Evolutionary conservation across 257 asterid species (phyloP).

Genomic region (Solanum virginianum): DNA sequence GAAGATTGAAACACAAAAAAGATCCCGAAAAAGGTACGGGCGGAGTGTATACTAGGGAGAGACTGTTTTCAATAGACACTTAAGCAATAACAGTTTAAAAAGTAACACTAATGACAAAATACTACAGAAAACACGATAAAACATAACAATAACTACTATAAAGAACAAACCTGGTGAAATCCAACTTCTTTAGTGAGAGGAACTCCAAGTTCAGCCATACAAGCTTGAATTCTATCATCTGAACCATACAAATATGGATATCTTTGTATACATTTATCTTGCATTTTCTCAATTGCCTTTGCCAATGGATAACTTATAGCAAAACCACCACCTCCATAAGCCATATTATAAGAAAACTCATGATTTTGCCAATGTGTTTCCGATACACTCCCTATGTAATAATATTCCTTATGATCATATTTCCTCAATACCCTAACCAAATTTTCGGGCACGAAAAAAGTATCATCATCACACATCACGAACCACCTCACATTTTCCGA

Average conservation of each 20-base stretch:
- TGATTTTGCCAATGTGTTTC: conserved; percentile 30
- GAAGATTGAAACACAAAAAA: too few species aligned
- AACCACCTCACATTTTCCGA: conserved; percentile 27
- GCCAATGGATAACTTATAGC: conserved; percentile 34
- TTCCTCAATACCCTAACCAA: conserved; percentile 19
- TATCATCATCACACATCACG: conserved; percentile 35
- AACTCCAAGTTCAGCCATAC: conserved; percentile 28
- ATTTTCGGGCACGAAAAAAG: conserved; percentile 27
- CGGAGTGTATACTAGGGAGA: background rate
- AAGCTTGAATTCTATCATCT: conserved; percentile 33
- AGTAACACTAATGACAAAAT: too few species aligned
- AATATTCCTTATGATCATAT: conserved; percentile 24
- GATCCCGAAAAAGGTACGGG: fast-evolving
- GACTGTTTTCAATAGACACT: background rate
- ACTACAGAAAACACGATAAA: too few species aligned
- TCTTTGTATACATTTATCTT: conserved; percentile 21
- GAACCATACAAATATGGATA: conserved; percentile 28
- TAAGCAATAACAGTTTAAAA: too few species aligned
- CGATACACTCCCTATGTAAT: conserved; percentile 25
- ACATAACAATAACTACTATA: too few species aligned
- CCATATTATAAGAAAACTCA: conserved; percentile 26
- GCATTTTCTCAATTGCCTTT: conserved; percentile 17
- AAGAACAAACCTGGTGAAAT: conserved; percentile 20
- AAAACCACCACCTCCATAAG: conserved; percentile 34
- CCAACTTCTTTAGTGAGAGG: conserved; percentile 24